Evolutionary conservation across 768 basidiomycete genomes (phyloP).

Genomic region (Lentinula aciculospora): DNA sequence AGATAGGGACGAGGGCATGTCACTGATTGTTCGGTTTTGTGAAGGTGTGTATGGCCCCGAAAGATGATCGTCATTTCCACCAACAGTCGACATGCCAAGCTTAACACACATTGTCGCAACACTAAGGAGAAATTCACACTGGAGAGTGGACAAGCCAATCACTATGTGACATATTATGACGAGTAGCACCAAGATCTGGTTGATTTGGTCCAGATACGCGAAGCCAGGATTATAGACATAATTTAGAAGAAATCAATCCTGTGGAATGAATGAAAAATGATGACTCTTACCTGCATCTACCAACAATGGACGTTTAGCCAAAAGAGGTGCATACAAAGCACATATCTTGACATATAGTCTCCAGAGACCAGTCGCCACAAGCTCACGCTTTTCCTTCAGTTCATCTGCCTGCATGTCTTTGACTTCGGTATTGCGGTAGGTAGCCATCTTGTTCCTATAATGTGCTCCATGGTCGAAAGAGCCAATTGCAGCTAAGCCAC

Average conservation of each 20-base stretch:
- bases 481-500: too few relatives aligned
- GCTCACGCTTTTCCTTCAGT: too few relatives aligned
- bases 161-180: conserved; percentile 11
- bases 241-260: neutral
- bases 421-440: too few relatives aligned
- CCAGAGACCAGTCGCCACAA: too few relatives aligned
- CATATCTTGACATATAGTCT: neutral
- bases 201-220: conserved; percentile 2
- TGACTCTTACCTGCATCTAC: neutral
- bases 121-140: conserved; percentile 13
- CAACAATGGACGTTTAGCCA: neutral
- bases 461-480: too few relatives aligned
- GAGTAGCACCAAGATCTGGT: conserved; percentile 8
- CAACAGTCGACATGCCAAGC: conserved; percentile 8
- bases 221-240: conserved; percentile 1
- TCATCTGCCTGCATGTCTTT: too few relatives aligned
- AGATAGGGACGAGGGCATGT: neutral
- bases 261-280: neutral
- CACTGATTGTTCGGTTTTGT: neutral
- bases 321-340: neutral
- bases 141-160: conserved; percentile 10
- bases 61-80: neutral
- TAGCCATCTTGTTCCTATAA: too few relatives aligned
- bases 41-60: too few relatives aligned
- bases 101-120: neutral